These are phyloP conservation scores for Lasiosphaeria hispida DNA, from an alignment of 495 filamentous ascomycete genomes.

Conservation along the genomic window DNA sequence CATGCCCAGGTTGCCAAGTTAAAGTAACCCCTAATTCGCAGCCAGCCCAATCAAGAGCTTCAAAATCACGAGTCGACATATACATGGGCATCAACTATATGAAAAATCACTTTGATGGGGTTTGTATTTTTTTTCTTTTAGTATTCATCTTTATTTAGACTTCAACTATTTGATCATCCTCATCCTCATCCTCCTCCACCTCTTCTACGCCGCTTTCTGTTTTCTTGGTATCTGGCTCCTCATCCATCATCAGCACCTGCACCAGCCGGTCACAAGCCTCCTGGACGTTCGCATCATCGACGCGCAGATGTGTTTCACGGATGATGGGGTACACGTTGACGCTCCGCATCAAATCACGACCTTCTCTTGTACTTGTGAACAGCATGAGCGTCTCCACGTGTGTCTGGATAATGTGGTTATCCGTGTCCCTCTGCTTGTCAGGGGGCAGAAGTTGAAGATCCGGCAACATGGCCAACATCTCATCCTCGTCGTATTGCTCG, in stretches of 20 bases:
- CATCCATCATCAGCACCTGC: slow-evolving; percentile 88
- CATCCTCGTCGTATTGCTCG: slow-evolving; percentile 67
- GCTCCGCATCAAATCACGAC: slow-evolving; percentile 66
- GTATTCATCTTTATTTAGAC: slow-evolving; percentile 28
- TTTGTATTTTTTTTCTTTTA: no score
- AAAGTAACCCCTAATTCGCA: no score
- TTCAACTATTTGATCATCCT: slow-evolving; percentile 45
- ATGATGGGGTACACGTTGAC: slow-evolving; percentile 88
- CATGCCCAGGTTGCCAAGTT: no score
- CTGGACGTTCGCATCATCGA: slow-evolving; percentile 75
- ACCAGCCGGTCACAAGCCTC: slow-evolving; percentile 88
- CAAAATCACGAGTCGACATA: no score
- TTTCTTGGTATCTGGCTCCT: slow-evolving; percentile 53
- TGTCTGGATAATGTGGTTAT: slow-evolving; percentile 70
- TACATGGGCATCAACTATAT: no score
- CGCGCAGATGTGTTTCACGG: slow-evolving; percentile 75
- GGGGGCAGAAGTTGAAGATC: slow-evolving; percentile 85
- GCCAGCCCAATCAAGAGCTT: no score
- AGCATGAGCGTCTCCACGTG: slow-evolving; percentile 86
- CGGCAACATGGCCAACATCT: slow-evolving; percentile 74
- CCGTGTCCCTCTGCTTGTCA: slow-evolving; percentile 79
- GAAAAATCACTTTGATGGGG: no score
- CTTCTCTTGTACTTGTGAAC: slow-evolving; percentile 73
- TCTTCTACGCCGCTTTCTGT: slow-evolving; percentile 58
- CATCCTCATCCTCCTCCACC: slow-evolving; percentile 23